Conservation (phyloP, 2,329 filamentous ascomycete genomes). For the Paracoccidioides brasiliensis region DNA sequence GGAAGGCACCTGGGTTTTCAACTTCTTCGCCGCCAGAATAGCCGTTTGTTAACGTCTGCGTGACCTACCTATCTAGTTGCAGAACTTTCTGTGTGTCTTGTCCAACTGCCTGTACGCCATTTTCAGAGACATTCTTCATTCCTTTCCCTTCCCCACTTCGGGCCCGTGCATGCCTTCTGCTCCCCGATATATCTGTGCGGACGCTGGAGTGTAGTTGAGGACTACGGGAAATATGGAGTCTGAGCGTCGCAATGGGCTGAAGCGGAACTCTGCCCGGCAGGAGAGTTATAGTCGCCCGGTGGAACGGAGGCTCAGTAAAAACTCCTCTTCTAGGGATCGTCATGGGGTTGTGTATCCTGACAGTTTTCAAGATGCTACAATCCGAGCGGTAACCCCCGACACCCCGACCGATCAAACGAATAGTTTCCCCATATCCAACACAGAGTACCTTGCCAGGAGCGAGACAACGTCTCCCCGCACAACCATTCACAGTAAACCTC, state of each 20-base stretch:
- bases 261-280: constrained; percentile 29
- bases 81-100: neutral
- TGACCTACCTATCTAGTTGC: neutral
- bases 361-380: constrained; percentile 31
- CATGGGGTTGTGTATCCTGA: constrained; percentile 36
- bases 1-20: neutral
- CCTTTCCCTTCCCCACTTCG: neutral
- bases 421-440: constrained; percentile 27
- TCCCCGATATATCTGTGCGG: constrained; percentile 12
- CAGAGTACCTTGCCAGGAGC: constrained; percentile 21
- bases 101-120: neutral
- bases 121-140: neutral
- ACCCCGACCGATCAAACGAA: constrained; percentile 23
- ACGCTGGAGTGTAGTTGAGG: constrained; percentile 7
- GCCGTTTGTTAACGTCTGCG: neutral
- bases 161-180: constrained; percentile 10
- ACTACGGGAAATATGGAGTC: constrained; percentile 26
- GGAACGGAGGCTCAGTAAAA: constrained; percentile 34
- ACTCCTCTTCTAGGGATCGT: constrained; percentile 34
- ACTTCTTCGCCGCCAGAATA: neutral
- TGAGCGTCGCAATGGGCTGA: constrained; percentile 29
- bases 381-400: constrained; percentile 36
- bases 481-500: constrained; percentile 21
- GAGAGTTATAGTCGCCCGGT: constrained; percentile 28
- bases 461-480: constrained; percentile 25